Conservation (phyloP, 73 alveolate genomes). For the Tetrahymena borealis region DNA sequence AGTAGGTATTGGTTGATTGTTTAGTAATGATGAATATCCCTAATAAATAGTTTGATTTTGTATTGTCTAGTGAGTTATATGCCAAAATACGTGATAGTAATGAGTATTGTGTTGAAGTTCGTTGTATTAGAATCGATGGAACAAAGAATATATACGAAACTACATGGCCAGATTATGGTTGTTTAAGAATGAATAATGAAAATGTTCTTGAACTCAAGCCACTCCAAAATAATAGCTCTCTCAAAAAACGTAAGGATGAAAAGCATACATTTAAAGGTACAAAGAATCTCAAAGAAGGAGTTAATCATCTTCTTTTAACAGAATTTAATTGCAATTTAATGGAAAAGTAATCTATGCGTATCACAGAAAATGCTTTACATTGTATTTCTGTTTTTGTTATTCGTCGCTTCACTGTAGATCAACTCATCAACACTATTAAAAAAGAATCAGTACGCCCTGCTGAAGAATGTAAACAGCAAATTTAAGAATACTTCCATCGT, state of each 20-base stretch:
- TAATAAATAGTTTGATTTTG: not conserved
- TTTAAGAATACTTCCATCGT: not conserved
- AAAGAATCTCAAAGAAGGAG: not conserved
- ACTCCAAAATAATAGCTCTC: conserved; percentile 28
- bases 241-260: conserved; percentile 40
- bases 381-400: not conserved
- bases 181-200: not conserved
- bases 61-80: not conserved
- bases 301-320: not conserved
- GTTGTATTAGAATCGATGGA: conserved; percentile 30
- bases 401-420: not conserved
- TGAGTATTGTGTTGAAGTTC: conserved; percentile 13
- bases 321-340: not conserved
- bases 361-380: not conserved
- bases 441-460: not conserved
- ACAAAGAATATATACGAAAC: conserved; percentile 34
- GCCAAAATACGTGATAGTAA: conserved; percentile 9
- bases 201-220: conserved; percentile 19
- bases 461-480: not conserved
- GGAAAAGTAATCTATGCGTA: not conserved
- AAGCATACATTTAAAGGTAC: not conserved
- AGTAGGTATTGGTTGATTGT: not conserved
- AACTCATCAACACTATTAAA: not conserved
- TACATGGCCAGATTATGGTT: conserved; percentile 42
- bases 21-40: not conserved